Evolutionary conservation across 768 basidiomycete genomes (phyloP).

Genomic region (Pisolithus microcarpus): DNA sequence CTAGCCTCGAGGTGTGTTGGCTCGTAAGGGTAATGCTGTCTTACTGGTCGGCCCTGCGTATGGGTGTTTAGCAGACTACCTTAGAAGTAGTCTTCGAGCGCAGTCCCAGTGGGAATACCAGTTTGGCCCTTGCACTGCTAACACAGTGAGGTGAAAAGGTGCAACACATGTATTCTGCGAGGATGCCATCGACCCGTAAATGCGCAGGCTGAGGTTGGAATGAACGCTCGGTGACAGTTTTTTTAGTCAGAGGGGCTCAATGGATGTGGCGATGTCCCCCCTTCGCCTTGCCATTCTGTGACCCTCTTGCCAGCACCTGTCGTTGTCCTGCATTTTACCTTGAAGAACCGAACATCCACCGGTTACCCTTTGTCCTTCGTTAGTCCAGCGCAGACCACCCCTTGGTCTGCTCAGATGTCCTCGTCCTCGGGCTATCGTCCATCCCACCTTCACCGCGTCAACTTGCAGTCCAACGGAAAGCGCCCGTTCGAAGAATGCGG

Average conservation of each 20-base stretch:
- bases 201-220: no score
- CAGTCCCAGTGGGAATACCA: no score
- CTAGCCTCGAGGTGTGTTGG: no score
- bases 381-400: neutral
- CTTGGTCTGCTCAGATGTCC: slow-evolving; percentile 11
- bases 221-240: neutral
- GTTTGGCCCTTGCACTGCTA: no score
- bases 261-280: neutral
- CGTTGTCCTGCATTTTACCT: neutral
- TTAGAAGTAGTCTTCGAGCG: no score
- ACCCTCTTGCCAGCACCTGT: neutral
- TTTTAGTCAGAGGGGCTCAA: neutral
- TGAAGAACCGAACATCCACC: neutral
- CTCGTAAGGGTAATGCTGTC: no score
- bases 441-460: slow-evolving; percentile 19
- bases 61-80: no score
- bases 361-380: neutral
- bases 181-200: neutral
- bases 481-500: slow-evolving; percentile 29
- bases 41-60: no score
- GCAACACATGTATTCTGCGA: no score
- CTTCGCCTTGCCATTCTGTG: neutral
- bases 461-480: slow-evolving; percentile 22
- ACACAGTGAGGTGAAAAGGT: no score
- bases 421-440: slow-evolving; percentile 21